Percentiles rank a stretch among this genome's conserved stretches.
Evolutionary conservation across 1,139 yeast species (phyloP).

Genomic region (Suzukiozyma palmioleophila): DNA sequence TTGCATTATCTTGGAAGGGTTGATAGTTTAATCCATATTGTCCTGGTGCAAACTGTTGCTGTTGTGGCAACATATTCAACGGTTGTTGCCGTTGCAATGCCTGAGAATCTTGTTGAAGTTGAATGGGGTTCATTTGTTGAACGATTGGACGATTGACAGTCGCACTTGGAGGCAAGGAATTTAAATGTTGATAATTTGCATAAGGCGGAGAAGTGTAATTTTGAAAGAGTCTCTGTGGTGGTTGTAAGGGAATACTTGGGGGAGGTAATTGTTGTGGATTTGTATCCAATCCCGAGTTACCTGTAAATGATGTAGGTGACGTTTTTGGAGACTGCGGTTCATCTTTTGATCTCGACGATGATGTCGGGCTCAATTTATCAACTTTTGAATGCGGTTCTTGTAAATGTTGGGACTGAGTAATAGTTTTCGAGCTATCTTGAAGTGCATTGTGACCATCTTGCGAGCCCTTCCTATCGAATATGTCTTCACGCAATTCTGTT

Average conservation of each 20-base stretch:
- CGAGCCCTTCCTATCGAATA: constrained; percentile 21
- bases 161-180: constrained; percentile 7
- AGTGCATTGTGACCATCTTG: background rate
- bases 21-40: background rate
- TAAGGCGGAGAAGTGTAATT: constrained; percentile 8
- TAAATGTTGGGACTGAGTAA: background rate
- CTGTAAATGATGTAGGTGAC: constrained; percentile 26
- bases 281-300: constrained; percentile 8
- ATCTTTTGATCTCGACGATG: constrained; percentile 35
- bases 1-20: background rate
- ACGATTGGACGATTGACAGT: constrained; percentile 10
- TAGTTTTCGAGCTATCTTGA: background rate
- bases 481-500: constrained; percentile 37
- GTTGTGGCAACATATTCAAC: constrained; percentile 8
- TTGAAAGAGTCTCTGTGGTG: constrained; percentile 8
- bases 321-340: constrained; percentile 44
- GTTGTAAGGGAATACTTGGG: constrained; percentile 3
- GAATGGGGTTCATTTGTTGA: constrained; percentile 9
- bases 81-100: constrained; percentile 4
- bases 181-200: constrained; percentile 7
- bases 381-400: constrained; percentile 5
- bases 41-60: constrained; percentile 8
- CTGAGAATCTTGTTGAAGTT: constrained; percentile 4
- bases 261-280: constrained; percentile 1
- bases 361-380: constrained; percentile 27